Evolutionary conservation across 345 rosid genomes (phyloP), one percentile per base, ranked within the genome.

Genomic region (Citrus reticulata): DNA sequence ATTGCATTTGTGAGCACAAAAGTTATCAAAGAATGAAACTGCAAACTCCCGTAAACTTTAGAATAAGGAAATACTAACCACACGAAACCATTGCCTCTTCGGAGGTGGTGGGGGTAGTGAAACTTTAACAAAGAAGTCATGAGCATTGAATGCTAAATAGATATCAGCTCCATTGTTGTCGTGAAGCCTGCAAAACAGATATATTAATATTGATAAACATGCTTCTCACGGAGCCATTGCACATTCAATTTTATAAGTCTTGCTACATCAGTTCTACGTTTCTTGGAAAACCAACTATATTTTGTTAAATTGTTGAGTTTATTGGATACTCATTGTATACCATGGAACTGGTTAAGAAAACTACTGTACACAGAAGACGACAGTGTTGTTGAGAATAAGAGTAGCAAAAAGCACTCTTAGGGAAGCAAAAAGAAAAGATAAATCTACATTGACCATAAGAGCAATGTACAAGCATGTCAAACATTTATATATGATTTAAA

Each of bases 91-190:
- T 32, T 59, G 79, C 83, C 91, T 87, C 58, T 79, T 84, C 25
- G 72, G 55, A 17, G 90, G 93, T 70, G 95, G 93, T 60, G 83
- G 82, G 27, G 97, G 95, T 81, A 93, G 88, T 30, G 88, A 51
- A 83, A 85, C 91, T 77, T 88, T 86, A 71, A 95, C 91, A 67
- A 83, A 83, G 79, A 82, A 92, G 72, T 89, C 83, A 73, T 91
- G 99, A 30, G 97, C 93, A 68, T 93, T 95, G 78, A 95, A 93
- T 9, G 97, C 98, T 75, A 84, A 40, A 84, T 91, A 92, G 81
- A 91, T 84, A 81, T 93, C 92, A 69, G 86, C 86, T 77, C 88
- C 88, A 54, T 82, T 72, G 32, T 72, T 67, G 42, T 90, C 95
- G 83, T 92, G 97, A 81, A 95, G 93, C 85, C 99, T 93, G 86